These are phyloP conservation scores for Aspergillus bridgeri DNA, from an alignment of 495 filamentous ascomycete genomes.

Conservation along the genomic window DNA sequence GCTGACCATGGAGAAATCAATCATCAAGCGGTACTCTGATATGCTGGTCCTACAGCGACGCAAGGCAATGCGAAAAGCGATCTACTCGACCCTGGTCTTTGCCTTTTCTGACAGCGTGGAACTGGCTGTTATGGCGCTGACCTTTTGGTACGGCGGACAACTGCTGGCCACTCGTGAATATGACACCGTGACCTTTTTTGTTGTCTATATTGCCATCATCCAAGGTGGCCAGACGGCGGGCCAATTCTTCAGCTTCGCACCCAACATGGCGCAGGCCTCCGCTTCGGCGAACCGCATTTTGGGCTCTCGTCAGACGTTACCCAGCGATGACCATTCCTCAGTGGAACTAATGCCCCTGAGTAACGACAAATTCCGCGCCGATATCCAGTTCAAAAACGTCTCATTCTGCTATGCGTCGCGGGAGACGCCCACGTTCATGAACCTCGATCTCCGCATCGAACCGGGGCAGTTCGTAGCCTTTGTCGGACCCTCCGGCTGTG, in stretches of 20 bases:
- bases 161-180: slow-evolving; percentile 52
- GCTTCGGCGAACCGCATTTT: slow-evolving; percentile 56
- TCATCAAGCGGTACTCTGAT: slow-evolving; percentile 44
- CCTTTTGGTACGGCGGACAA: slow-evolving; percentile 58
- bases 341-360: neutral
- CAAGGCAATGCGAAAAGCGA: slow-evolving; percentile 49
- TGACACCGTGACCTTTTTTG: slow-evolving; percentile 49
- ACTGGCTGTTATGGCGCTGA: slow-evolving; percentile 53
- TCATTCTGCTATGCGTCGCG: slow-evolving; percentile 58
- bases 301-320: slow-evolving; percentile 6
- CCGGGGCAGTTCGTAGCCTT: slow-evolving; percentile 66
- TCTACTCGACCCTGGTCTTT: slow-evolving; percentile 38
- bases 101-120: slow-evolving; percentile 39
- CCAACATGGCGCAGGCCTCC: slow-evolving; percentile 54
- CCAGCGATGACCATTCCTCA: neutral
- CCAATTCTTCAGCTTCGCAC: slow-evolving; percentile 48
- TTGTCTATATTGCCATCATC: slow-evolving; percentile 58
- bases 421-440: slow-evolving; percentile 45
- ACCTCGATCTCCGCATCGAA: slow-evolving; percentile 44
- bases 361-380: neutral
- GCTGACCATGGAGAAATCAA: slow-evolving; percentile 49
- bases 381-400: slow-evolving; percentile 44
- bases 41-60: slow-evolving; percentile 50
- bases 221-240: slow-evolving; percentile 53
- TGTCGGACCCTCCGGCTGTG: slow-evolving; percentile 70